Conservation (phyloP, 345 rosid genomes). For the Eucalyptus marginata region DNA sequence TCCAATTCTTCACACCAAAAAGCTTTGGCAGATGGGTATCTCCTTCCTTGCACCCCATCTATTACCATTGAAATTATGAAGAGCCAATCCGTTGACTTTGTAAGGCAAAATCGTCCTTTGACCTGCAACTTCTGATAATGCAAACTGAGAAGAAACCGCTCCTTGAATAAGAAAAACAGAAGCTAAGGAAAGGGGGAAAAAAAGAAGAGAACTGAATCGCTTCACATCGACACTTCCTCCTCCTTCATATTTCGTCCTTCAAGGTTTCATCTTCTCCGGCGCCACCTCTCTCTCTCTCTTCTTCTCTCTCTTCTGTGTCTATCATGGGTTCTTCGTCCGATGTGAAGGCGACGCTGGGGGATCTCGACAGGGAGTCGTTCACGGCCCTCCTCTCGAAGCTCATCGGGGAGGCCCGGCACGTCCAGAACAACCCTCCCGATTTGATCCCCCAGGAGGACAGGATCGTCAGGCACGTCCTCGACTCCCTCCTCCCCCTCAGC, state of each 20-base stretch:
- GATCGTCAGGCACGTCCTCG: conserved; percentile 64
- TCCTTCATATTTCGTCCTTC: not conserved
- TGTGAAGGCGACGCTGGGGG: conserved; percentile 39
- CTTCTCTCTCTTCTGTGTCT: not conserved
- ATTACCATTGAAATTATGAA: not conserved
- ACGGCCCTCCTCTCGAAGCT: conserved; percentile 56
- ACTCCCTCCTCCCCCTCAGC: conserved; percentile 73
- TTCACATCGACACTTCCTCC: not conserved
- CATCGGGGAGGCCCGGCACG: conserved; percentile 66
- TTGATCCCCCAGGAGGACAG: conserved; percentile 85
- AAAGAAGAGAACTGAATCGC: not conserved
- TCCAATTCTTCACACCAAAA: not conserved
- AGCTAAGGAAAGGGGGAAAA: not conserved
- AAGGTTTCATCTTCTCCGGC: not conserved
- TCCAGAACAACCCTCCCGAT: conserved; percentile 96
- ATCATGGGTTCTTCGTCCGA: not conserved
- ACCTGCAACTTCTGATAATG: not conserved
- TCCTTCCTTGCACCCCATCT: not conserved
- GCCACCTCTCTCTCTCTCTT: not conserved
- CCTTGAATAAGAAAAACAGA: not conserved
- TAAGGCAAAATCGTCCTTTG: not conserved
- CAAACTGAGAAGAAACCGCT: not conserved
- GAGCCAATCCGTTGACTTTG: not conserved
- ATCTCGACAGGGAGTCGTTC: conserved; percentile 47
- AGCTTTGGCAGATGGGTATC: not conserved